These are phyloP conservation scores for Candida sphagnicola DNA, from an alignment of 805 yeast genomes.

Conservation along the genomic window DNA sequence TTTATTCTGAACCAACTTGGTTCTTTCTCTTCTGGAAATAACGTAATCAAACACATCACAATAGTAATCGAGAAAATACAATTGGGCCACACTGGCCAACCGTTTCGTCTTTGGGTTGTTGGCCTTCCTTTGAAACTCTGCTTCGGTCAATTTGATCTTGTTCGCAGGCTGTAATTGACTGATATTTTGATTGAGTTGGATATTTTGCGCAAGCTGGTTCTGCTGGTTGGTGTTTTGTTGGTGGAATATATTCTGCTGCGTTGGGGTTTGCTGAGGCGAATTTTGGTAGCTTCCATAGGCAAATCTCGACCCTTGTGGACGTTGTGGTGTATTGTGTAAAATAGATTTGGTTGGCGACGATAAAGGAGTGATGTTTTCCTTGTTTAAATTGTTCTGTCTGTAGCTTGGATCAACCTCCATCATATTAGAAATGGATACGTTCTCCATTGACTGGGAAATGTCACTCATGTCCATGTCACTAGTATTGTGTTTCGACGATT, in stretches of 20 bases:
- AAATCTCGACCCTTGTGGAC: slow-evolving; percentile 5
- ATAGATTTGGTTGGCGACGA: slow-evolving; percentile 34
- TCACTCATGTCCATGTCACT: slow-evolving; percentile 24
- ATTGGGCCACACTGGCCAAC: slow-evolving; percentile 84
- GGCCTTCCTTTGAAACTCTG: slow-evolving; percentile 55
- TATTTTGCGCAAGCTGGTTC: slow-evolving; percentile 9
- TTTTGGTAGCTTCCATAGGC: slow-evolving; percentile 5
- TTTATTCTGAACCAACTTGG: slow-evolving; percentile 62
- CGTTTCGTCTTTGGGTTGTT: slow-evolving; percentile 75
- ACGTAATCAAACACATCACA: slow-evolving; percentile 95
- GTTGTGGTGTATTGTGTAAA: slow-evolving; percentile 26
- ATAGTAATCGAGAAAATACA: slow-evolving; percentile 91
- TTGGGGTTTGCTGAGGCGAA: background rate
- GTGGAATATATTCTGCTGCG: slow-evolving; percentile 12
- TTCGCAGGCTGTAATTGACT: slow-evolving; percentile 28
- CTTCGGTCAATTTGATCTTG: slow-evolving; percentile 16
- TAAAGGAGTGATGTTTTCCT: slow-evolving; percentile 35
- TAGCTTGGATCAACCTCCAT: slow-evolving; percentile 39
- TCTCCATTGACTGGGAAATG: slow-evolving; percentile 40
- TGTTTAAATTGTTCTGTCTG: slow-evolving; percentile 18
- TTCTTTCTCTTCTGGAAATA: slow-evolving; percentile 78
- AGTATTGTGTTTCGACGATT: slow-evolving; percentile 14
- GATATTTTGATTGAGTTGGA: slow-evolving; percentile 22
- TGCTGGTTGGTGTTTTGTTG: slow-evolving; percentile 5
- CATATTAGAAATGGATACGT: slow-evolving; percentile 32